Evolutionary conservation across 441 rosid genomes (phyloP), one percentile per base, ranked within the genome.

Genomic region (Syzygium malaccense): DNA sequence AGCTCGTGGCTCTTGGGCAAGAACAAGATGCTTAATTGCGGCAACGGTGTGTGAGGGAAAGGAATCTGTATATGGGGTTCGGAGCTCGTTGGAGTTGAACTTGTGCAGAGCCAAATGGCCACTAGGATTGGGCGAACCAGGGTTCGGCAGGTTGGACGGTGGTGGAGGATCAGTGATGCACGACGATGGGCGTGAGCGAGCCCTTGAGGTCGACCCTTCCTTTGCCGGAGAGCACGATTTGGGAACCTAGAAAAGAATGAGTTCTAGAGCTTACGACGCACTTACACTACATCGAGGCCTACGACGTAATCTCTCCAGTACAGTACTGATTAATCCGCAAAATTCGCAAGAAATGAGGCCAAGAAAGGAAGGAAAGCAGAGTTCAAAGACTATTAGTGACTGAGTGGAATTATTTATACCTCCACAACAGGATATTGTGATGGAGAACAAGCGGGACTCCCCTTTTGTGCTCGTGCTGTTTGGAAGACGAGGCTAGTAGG

Each of bases 1-100:
- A 95, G 92, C 71, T 94, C 95, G n/a, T 92, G 93, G 90, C 95
- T 94, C 18, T 91, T 96, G 1, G 95, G 92, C 11, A 93, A 93
- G 88, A 95, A 93, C 48, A 92, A 64, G 66, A 91, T 85, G 32
- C 87, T 91, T 4, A 90, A 79, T 68, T 93, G 95, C 14, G 92
- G 90, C 66, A 92, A 92, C 45, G 89, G 87, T 49, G 90, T 60
- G 75, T 91, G 92, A 20, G 89, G 91, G 84, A 93, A 91, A 17
- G 91, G 85, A 58, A 56, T 48, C 23, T 87, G 86, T 53, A 32
- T 48, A 10, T 86, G 91, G 12, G 91, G 56, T 28, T 83, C 92
- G 28, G 89, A 51, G 85, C 86, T 91, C 91, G 41, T 48, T 71
- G 55, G 89, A 79, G 66, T 62, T 56, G 17, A 62, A 49, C 48